These are phyloP conservation scores for Trichoderma sp. DNA, from an alignment of 2,329 filamentous ascomycete genomes.

Conservation along the genomic window DNA sequence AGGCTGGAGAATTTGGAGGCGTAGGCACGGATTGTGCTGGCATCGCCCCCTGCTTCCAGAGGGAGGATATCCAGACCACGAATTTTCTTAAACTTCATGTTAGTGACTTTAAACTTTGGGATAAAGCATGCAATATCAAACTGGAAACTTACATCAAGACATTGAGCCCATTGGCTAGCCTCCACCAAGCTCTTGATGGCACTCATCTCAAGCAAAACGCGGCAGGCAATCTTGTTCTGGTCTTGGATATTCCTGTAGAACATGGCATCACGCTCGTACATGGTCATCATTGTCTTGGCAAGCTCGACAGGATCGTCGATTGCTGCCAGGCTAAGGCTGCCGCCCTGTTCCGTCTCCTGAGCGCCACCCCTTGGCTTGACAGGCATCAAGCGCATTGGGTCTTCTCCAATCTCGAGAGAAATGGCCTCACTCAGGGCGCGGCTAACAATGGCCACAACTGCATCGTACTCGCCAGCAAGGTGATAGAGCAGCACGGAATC, in stretches of 20 bases:
- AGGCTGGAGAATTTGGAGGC: conserved; percentile 80
- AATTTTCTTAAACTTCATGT: conserved; percentile 59
- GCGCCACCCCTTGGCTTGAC: conserved; percentile 67
- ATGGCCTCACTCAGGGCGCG: conserved; percentile 88
- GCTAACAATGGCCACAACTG: conserved; percentile 87
- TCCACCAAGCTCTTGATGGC: conserved; percentile 60
- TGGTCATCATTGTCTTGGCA: conserved; percentile 61
- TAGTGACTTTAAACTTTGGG: neutral
- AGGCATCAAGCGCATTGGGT: conserved; percentile 75
- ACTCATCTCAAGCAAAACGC: conserved; percentile 61
- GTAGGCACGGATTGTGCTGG: conserved; percentile 74
- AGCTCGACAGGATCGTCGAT: conserved; percentile 63
- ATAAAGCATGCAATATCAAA: neutral
- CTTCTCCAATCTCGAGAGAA: conserved; percentile 80
- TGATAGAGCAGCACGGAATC: conserved; percentile 96
- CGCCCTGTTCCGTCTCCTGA: conserved; percentile 44
- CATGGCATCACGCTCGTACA: conserved; percentile 63
- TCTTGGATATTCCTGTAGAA: conserved; percentile 60
- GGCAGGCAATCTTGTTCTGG: conserved; percentile 58
- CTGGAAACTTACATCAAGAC: conserved; percentile 55
- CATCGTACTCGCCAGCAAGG: conserved; percentile 91
- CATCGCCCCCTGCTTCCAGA: conserved; percentile 71
- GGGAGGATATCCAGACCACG: conserved; percentile 76
- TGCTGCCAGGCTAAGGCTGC: conserved; percentile 61
- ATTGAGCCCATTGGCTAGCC: conserved; percentile 56